Evolutionary conservation across 1,139 yeast genomes (phyloP), one percentile per base, ranked within the genome.

Genomic region (Petasospora rhodanensis): DNA sequence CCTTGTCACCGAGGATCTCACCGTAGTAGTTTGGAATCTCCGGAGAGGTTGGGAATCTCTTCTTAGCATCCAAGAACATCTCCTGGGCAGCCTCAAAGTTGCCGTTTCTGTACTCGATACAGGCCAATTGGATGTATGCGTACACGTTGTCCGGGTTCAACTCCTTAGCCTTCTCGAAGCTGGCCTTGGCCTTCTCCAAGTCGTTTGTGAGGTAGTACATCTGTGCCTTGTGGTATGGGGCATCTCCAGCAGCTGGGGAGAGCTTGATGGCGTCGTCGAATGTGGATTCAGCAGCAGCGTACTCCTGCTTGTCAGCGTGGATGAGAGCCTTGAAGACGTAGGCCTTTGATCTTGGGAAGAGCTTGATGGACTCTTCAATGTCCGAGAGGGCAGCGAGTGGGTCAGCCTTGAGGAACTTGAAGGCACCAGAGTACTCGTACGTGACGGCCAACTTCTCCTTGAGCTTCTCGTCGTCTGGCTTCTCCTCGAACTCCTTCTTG

Each of bases 11-110:
- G 54, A 89, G 70, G 34, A 91, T 81, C 66, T 91, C 98, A 55
- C 97, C 98, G 56, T 79, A 86, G 62, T 89, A 93, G 67, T 87
- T 89, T 64, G 93, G 95, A 50, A 87, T 84, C 61, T 86, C 96
- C 35, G 96, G 86, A 33, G 82, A 73, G 22, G 91, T 75, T 49
- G 96, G 93, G 76, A 85, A 86, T 57, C 70, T 72, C 59, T 72
- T 68, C 54, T 77, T 76, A 28, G 95, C 86, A 47, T 74, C 78
- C 46, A 75, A 70, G 66, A 91, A 91, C 45, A 76, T 68, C 40
- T 73, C 72, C 57, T 76, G 76, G 41, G 93, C 79, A 37, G 68
- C 74, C 20, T 61, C 64, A 35, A 68, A 60, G 32, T 76, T 68
- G 34, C 89, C 89, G 56, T 77, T 76, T 67, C 91, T 86, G 73